Evolutionary conservation across 768 basidiomycete species (phyloP), one percentile per base, ranked within the genome.

Genomic region (Mycena alexandri): DNA sequence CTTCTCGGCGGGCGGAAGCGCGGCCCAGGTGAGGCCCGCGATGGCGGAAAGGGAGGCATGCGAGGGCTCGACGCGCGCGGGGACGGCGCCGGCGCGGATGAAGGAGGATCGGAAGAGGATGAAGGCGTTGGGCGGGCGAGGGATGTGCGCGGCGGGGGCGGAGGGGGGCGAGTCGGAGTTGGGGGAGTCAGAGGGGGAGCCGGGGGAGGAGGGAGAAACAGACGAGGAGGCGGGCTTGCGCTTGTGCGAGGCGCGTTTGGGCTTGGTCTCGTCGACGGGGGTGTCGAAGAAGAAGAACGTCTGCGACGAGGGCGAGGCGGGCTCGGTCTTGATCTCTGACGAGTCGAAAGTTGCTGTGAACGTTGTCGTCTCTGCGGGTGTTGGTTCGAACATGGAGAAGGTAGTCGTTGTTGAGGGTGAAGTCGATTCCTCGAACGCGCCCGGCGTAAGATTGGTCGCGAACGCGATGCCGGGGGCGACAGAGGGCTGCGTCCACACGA

Each of bases 101-200:
- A 87, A 87, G 19, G 84, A 81, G 0, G 85, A 84, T 71, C 87
- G 85, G 79, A 88, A 88, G 69, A 88, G 80, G 70, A 88, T 88
- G 77, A 88, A 88, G 41, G 87, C 87, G 70, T 88, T 88, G 13
- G 87, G 85, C 3, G 87, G 86, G 53, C 87, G 85, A 21, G 86
- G 87, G 62, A 88, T 85, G 73, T 87, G 70, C 19, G 61, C n/a
- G 0, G 54, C 21, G 41, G 76, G 73, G 51, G 75, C 48, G 43
- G 74, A 75, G 65, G 78, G 48, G 36, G 60, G 14, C 1, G 34
- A 60, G 77, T 50, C 24, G 22, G 33, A 7, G 44, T 33, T 24
- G 63, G 60, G n/a, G 25, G 56, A 1, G n/a, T 19, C 19, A 38
- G 58, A 14, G 42, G 47, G n/a, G 41, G 44, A 7, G 38, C 75